phyloP scores from a whole-genome alignment of 306 rosid genomes.

The Malus fusca region DNA sequence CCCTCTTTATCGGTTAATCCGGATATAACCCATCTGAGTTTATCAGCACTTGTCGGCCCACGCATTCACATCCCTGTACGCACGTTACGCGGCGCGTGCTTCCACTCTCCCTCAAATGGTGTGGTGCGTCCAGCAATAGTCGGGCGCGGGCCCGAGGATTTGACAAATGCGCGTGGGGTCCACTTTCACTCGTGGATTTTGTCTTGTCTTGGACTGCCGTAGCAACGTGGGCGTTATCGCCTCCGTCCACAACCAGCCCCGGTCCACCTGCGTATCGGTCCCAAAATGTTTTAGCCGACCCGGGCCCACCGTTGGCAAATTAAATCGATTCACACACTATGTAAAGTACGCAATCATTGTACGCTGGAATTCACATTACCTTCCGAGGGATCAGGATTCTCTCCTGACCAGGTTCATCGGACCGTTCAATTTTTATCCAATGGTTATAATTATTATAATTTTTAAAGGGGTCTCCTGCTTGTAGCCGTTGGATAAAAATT shows the following conservation, averaged over 20 bases:
- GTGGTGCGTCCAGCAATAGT: background rate
- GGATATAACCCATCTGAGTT: slow-evolving; percentile 9
- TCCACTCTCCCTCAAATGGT: background rate
- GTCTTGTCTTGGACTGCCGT: background rate
- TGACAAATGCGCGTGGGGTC: slow-evolving; percentile 2
- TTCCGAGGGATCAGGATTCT: background rate
- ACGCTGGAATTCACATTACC: background rate
- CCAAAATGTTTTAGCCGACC: background rate
- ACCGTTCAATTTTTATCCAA: no score
- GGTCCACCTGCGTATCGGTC: slow-evolving; percentile 14
- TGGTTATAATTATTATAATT: no score
- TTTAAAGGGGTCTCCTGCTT: no score
- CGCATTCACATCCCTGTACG: background rate
- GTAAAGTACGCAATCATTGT: background rate
- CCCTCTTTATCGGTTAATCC: slow-evolving; percentile 2
- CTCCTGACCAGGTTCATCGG: no score
- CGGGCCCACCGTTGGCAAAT: background rate
- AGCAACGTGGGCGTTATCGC: slow-evolving; percentile 10
- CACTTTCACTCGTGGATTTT: background rate
- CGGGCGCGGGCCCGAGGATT: background rate
- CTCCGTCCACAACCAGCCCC: slow-evolving; percentile 22
- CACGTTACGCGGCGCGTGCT: background rate
- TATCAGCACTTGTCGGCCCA: slow-evolving; percentile 20
- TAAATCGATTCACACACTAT: background rate
- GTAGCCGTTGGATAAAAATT: no score